Conservation (phyloP, 345 rosid genomes). For the Limnanthes douglasii region DNA sequence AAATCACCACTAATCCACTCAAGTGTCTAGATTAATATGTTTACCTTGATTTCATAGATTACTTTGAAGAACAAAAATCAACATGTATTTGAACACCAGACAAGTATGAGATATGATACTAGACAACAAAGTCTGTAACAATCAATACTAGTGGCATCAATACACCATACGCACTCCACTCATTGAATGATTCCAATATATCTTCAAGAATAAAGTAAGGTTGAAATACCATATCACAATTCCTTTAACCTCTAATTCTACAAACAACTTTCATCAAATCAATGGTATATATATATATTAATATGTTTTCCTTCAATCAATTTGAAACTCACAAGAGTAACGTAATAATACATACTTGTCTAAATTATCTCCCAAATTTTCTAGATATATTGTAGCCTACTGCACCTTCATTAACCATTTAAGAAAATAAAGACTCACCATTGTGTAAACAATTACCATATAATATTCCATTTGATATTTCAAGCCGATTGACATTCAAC, state of each 20-base stretch:
- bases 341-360: too few relatives aligned
- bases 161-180: constrained; percentile 81
- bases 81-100: constrained; percentile 52
- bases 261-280: not conserved
- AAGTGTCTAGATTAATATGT: too few relatives aligned
- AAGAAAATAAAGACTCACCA: too few relatives aligned
- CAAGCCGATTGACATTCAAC: too few relatives aligned
- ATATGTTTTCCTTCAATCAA: too few relatives aligned
- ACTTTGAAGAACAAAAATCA: constrained; percentile 21
- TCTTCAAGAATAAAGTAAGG: constrained; percentile 52
- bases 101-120: constrained; percentile 57
- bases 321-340: too few relatives aligned
- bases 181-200: constrained; percentile 66
- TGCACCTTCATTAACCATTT: too few relatives aligned
- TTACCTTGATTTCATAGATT: constrained; percentile 36
- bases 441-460: too few relatives aligned
- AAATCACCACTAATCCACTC: too few relatives aligned
- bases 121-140: constrained; percentile 37
- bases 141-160: constrained; percentile 53
- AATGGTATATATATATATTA: not conserved
- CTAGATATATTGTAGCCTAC: too few relatives aligned
- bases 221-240: constrained; percentile 18
- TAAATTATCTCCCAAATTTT: too few relatives aligned
- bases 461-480: too few relatives aligned
- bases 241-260: constrained; percentile 19